These are phyloP conservation scores for Babjeviella inositovora DNA, from an alignment of 805 yeast genomes.

Conservation along the genomic window DNA sequence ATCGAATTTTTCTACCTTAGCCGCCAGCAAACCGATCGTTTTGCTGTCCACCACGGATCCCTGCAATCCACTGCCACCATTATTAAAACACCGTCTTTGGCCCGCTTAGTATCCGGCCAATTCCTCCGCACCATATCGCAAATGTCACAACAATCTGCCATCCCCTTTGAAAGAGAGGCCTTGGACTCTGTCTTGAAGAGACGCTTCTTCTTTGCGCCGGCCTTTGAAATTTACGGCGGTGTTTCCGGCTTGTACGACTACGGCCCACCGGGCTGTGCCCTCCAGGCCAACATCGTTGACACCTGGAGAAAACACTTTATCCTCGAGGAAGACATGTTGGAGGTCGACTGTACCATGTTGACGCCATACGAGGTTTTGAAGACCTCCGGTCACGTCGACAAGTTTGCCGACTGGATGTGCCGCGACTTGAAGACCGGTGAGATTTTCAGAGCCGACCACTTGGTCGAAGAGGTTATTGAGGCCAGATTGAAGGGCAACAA, in stretches of 20 bases:
- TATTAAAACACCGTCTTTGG: too few relatives aligned
- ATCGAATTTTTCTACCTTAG: too few relatives aligned
- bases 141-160: constrained; percentile 9
- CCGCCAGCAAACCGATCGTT: too few relatives aligned
- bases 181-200: constrained; percentile 86
- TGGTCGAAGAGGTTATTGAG: constrained; percentile 95
- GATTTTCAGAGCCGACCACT: constrained; percentile 95
- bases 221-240: constrained; percentile 96
- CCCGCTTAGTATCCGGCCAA: too few relatives aligned
- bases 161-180: constrained; percentile 64
- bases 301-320: constrained; percentile 96
- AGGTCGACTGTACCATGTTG: constrained; percentile 94
- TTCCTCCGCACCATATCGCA: too few relatives aligned
- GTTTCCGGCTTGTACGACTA: constrained; percentile 95
- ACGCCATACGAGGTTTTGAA: constrained; percentile 96
- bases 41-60: too few relatives aligned
- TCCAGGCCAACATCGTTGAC: constrained; percentile 91
- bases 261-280: constrained; percentile 99
- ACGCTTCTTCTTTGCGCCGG: constrained; percentile 94
- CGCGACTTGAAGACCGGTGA: constrained; percentile 92
- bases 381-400: constrained; percentile 98
- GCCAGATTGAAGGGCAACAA: constrained; percentile 92
- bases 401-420: constrained; percentile 99
- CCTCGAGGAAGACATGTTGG: constrained; percentile 96
- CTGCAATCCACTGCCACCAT: too few relatives aligned